phyloP scores from a whole-genome alignment of 768 basidiomycete species.

The Glaciozyma martinii region DNA sequence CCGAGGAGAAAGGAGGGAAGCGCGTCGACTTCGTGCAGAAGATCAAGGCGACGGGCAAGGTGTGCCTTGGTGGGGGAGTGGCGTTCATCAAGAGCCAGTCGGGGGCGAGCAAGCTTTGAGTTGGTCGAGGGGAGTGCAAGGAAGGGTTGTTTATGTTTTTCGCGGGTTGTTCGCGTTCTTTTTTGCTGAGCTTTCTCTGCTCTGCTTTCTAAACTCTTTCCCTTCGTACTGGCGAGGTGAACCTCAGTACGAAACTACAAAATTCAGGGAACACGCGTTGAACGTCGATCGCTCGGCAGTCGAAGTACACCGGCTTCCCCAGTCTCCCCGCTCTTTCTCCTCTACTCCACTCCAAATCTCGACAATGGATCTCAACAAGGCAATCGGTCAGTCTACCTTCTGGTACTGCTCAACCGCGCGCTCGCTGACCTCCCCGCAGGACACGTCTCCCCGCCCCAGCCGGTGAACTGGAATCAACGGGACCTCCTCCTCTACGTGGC shows the following conservation, averaged over 20 bases:
- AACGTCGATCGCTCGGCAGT: too few species aligned
- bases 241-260: too few species aligned
- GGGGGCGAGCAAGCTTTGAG: constrained; percentile 1
- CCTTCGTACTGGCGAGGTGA: too few species aligned
- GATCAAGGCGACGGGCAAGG: constrained; percentile 30
- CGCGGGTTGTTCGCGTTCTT: too few species aligned
- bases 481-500: constrained; percentile 63
- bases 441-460: constrained; percentile 40
- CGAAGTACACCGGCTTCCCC: too few species aligned
- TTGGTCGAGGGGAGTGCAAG: too few species aligned
- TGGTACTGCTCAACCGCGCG: too few species aligned
- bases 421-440: constrained; percentile 3
- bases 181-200: too few species aligned
- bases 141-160: too few species aligned
- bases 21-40: constrained; percentile 33
- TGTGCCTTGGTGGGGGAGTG: constrained; percentile 25
- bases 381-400: too few species aligned
- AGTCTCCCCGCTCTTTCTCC: neutral
- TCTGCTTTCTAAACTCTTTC: too few species aligned
- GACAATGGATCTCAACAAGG: neutral
- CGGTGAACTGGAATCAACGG: constrained; percentile 72
- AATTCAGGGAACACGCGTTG: too few species aligned
- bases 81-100: constrained; percentile 19
- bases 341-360: neutral
- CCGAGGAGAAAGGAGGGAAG: constrained; percentile 16